Percentiles rank a stretch among this genome's conserved stretches.
Conservation (phyloP, 352 stramenopile species). For the Globisporangium barbulae region DNA sequence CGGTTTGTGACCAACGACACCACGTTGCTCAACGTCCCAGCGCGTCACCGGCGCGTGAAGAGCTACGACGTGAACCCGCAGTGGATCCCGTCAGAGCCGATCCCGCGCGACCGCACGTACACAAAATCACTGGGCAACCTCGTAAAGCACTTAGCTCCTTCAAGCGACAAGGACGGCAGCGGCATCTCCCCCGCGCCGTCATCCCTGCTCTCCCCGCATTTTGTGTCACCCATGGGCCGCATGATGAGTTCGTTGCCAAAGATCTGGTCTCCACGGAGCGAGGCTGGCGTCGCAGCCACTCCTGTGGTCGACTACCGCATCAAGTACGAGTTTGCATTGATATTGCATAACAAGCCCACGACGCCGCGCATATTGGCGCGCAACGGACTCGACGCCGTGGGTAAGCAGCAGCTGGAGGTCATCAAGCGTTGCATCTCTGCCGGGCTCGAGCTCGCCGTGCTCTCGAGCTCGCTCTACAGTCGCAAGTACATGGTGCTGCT, state of each 20-base stretch:
- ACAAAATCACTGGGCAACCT: slow-evolving; percentile 79
- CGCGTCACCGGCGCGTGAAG: slow-evolving; percentile 43
- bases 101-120: slow-evolving; percentile 55
- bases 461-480: slow-evolving; percentile 77
- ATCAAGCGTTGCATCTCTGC: slow-evolving; percentile 73
- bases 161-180: slow-evolving; percentile 24
- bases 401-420: slow-evolving; percentile 73
- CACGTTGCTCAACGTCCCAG: not conserved
- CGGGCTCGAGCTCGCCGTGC: slow-evolving; percentile 70
- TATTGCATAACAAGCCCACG: slow-evolving; percentile 81
- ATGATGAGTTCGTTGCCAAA: slow-evolving; percentile 45
- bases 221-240: slow-evolving; percentile 40
- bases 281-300: slow-evolving; percentile 31
- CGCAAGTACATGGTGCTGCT: slow-evolving; percentile 82
- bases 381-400: slow-evolving; percentile 69
- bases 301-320: slow-evolving; percentile 52
- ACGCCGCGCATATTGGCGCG: slow-evolving; percentile 68
- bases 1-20: not conserved
- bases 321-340: slow-evolving; percentile 83
- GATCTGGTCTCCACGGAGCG: slow-evolving; percentile 69
- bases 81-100: slow-evolving; percentile 24
- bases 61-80: slow-evolving; percentile 37
- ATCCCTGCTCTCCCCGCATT: slow-evolving; percentile 30
- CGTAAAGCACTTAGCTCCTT: slow-evolving; percentile 74
- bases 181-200: slow-evolving; percentile 8